Evolutionary conservation across 148 eudicot genomes (phyloP).

Genomic region (Fagopyrum esculentum): DNA sequence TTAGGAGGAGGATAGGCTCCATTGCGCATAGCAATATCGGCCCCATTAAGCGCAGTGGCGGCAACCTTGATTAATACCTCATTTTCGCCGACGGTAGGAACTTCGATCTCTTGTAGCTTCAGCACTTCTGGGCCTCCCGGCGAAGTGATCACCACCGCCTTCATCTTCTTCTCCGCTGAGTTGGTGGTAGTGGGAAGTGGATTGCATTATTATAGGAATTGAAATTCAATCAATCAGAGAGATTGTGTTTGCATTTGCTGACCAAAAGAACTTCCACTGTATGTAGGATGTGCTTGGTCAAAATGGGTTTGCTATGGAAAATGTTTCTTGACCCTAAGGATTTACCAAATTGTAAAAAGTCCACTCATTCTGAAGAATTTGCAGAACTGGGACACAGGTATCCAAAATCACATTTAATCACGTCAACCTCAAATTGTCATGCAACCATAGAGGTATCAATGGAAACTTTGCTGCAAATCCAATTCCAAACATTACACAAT

Average conservation of each 20-base stretch:
- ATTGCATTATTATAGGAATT: background rate
- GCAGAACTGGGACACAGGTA: no score
- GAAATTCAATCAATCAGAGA: background rate
- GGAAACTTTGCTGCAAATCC: background rate
- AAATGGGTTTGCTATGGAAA: background rate
- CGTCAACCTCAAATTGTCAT: background rate
- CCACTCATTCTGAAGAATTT: no score
- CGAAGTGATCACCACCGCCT: conserved; percentile 65
- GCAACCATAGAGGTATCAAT: background rate
- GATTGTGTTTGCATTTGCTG: background rate
- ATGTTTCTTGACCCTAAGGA: no score
- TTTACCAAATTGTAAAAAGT: no score
- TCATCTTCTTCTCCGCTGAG: conserved; percentile 30
- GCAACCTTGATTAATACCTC: conserved; percentile 62
- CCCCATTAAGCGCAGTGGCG: conserved; percentile 82
- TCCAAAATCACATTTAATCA: no score
- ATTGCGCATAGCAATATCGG: conserved; percentile 69
- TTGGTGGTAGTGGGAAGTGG: background rate
- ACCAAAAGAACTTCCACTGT: no score
- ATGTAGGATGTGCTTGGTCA: background rate
- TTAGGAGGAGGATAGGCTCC: conserved; percentile 67
- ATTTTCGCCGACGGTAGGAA: conserved; percentile 50
- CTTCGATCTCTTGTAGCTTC: conserved; percentile 62
- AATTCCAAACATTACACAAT: background rate
- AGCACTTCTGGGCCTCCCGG: conserved; percentile 77